phyloP scores from a whole-genome alignment of 176 grass and related monocot species.

The Avena sativa region DNA sequence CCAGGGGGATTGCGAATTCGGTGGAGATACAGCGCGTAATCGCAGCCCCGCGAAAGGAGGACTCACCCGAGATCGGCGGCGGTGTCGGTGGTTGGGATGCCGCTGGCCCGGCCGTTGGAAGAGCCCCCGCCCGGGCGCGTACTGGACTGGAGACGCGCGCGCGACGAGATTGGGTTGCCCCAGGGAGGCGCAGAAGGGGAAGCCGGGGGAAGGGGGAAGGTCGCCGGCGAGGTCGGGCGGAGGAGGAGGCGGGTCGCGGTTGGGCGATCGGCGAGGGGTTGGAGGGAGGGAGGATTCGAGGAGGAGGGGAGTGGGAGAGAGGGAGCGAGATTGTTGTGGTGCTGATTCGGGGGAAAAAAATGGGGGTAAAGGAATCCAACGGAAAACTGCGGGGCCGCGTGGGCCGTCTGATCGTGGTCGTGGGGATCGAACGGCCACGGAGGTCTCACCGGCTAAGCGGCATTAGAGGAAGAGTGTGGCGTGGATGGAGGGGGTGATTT shows the following conservation, averaged over 20 bases:
- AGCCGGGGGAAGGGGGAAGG: too few relatives aligned
- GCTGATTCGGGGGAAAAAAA: too few relatives aligned
- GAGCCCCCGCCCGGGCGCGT: background rate
- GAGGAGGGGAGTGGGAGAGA: too few relatives aligned
- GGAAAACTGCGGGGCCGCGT: too few relatives aligned
- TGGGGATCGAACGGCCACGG: too few relatives aligned
- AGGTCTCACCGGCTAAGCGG: too few relatives aligned
- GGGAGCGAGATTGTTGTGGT: too few relatives aligned
- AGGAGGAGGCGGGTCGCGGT: background rate
- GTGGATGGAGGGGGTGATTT: too few relatives aligned
- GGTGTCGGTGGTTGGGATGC: background rate
- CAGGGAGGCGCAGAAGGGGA: background rate
- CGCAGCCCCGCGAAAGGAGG: background rate
- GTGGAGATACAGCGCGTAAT: fast-evolving
- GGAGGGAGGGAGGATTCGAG: too few relatives aligned
- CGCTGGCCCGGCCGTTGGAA: background rate
- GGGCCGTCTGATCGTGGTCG: too few relatives aligned
- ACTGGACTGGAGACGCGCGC: background rate
- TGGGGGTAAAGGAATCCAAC: too few relatives aligned
- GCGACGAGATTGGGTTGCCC: background rate
- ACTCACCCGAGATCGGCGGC: background rate
- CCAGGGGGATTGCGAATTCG: background rate
- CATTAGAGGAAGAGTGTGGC: too few relatives aligned
- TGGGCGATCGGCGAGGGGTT: background rate
- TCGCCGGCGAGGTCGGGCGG: background rate